Conservation (phyloP, 139 green algal genomes). For the Haematococcus sp. region DNA sequence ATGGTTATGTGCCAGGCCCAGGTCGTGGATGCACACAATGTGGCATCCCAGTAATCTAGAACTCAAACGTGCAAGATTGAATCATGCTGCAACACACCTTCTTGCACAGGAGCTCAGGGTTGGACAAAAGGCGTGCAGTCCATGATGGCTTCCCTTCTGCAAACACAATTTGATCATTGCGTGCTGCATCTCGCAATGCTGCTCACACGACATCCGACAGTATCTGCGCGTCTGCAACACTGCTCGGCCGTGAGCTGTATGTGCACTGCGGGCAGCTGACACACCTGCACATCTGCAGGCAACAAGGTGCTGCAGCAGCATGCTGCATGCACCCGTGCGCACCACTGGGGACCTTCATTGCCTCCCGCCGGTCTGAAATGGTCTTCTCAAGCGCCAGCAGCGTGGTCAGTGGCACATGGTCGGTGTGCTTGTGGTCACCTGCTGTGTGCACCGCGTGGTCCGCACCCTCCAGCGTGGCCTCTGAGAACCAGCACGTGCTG, state of each 20-base stretch:
- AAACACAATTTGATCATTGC: too few species aligned
- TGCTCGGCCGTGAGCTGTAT: too few species aligned
- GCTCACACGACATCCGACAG: too few species aligned
- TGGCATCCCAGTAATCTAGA: too few species aligned
- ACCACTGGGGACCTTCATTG: conserved; percentile 22
- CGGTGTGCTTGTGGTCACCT: conserved; percentile 39
- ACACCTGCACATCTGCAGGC: not conserved
- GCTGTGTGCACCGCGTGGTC: conserved; percentile 20
- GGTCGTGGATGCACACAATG: too few species aligned
- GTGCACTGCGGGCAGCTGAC: not conserved
- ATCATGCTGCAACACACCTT: conserved; percentile 64
- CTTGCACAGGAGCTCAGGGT: conserved; percentile 88
- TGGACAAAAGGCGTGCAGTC: conserved; percentile 83
- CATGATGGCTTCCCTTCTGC: conserved; percentile 87
- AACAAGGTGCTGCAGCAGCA: too few species aligned
- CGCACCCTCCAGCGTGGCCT: not conserved
- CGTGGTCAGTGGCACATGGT: conserved; percentile 64
- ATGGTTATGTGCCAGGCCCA: too few species aligned
- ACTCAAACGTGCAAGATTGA: too few species aligned
- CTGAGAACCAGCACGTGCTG: conserved; percentile 88
- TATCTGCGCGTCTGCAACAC: too few species aligned
- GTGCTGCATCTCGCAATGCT: too few species aligned
- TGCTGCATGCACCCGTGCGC: too few species aligned
- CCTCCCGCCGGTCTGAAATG: conserved; percentile 67
- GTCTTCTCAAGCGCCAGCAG: conserved; percentile 83